phyloP scores from a whole-genome alignment of 441 rosid genomes.

The Kokia cookei region DNA sequence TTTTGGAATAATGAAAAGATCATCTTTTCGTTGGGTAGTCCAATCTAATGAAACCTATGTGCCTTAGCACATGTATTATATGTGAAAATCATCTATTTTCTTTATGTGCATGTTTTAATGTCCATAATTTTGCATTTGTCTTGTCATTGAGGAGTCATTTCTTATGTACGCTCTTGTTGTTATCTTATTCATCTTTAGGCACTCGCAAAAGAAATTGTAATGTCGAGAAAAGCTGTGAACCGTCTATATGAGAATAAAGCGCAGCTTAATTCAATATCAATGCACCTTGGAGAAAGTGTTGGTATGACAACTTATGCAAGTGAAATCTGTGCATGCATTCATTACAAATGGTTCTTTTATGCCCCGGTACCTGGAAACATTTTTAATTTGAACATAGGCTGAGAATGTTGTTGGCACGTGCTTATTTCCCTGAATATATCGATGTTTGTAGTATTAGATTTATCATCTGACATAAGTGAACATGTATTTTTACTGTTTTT shows the following conservation, averaged over 20 bases:
- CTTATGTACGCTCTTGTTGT: not conserved
- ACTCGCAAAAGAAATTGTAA: slow-evolving; percentile 43
- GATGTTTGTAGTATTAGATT: not conserved
- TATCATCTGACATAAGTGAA: not conserved
- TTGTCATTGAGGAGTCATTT: not conserved
- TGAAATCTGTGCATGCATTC: not conserved
- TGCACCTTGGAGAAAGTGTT: slow-evolving; percentile 56
- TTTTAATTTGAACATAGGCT: not conserved
- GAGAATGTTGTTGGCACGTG: not conserved
- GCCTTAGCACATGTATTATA: not conserved
- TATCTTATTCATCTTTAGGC: slow-evolving; percentile 23
- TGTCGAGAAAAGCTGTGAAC: slow-evolving; percentile 43
- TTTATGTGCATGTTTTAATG: not conserved
- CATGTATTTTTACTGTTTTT: not conserved
- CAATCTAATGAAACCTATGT: not conserved
- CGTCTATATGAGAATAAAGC: slow-evolving; percentile 49
- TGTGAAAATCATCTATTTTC: not conserved
- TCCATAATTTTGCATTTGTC: not conserved
- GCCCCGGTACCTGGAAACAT: not conserved
- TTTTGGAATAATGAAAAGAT: not conserved
- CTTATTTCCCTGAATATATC: not conserved
- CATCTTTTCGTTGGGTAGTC: not conserved
- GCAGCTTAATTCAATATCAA: slow-evolving; percentile 45
- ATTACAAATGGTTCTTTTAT: not conserved
- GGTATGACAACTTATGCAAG: slow-evolving; percentile 22